Evolutionary conservation across 192 early-diverging fungal genomes (phyloP), one percentile per base, ranked within the genome.

Genomic region (Coemansia sp.): DNA sequence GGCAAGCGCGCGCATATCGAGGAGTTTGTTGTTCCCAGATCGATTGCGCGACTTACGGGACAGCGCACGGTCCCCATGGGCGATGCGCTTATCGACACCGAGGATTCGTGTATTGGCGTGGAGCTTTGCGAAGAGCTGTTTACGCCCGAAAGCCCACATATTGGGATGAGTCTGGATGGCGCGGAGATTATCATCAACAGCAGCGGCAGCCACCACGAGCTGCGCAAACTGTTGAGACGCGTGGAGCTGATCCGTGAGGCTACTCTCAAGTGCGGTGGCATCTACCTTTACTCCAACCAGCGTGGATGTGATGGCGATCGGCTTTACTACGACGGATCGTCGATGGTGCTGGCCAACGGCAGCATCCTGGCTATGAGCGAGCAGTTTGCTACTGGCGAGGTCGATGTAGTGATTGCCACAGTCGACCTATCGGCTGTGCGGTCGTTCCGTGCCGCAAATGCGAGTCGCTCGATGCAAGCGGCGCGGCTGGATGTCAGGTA

Each of bases 81-180:
- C 19, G 96, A 99, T 68, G 94, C 90, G 6, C 91, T 99, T 2
- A 84, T 99, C 57, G 77, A 85, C 26, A 91, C 94, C 7, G 64
- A 82, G 32, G 95, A 98, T 69, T 91, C 97, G 5, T 92, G 91
- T 54, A 81, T 99, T 56, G 98, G 98, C 11, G 87, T 93, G 3
- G 98, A 99, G 76, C 84, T 94, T 61, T 99, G 98, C 68, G 98
- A 99, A 81, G 98, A 99, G 65, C 80, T 99, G 16, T 99, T 98
- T 84, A 96, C 95, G 4, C 94, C 97, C 5, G 83, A 91, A 70
- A 95, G 96, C 67, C 96, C 98, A 12, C 96, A 99, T 71, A 98
- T 98, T 64, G 83, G 84, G 0, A 92, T 97, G 89, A 88, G 91
- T 1, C 74, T 99, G 69, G 95, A 95, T 71, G 98, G 98, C 10